Percentiles rank a stretch among this genome's conserved stretches.
Conservation (phyloP, 305 asterid genomes). For the Fraxinus velutina region DNA sequence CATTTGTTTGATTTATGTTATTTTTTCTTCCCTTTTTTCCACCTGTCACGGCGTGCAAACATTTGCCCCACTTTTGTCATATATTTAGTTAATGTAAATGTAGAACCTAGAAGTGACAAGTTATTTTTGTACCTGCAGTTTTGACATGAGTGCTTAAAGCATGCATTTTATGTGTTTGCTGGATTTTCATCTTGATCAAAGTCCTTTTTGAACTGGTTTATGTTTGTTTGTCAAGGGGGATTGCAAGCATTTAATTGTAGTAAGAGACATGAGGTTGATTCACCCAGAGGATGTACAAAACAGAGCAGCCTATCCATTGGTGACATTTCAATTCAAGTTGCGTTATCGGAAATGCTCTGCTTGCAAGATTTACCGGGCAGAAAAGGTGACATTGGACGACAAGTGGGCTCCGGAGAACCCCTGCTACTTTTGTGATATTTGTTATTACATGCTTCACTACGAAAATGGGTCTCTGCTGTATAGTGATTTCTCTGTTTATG, state of each 20-base stretch:
- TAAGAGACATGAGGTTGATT: slow-evolving; percentile 79
- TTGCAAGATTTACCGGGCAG: slow-evolving; percentile 78
- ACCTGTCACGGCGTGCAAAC: not conserved
- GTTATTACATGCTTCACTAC: slow-evolving; percentile 94
- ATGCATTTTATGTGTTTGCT: not conserved
- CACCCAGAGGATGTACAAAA: slow-evolving; percentile 80
- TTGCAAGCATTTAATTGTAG: slow-evolving; percentile 70
- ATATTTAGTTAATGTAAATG: not conserved
- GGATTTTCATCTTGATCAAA: not conserved
- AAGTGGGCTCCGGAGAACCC: slow-evolving; percentile 82
- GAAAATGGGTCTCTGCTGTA: slow-evolving; percentile 58
- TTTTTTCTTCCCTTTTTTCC: not conserved
- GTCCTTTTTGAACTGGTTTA: not conserved
- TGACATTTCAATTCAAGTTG: slow-evolving; percentile 46
- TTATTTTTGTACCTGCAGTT: not conserved
- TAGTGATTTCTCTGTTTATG: slow-evolving; percentile 64
- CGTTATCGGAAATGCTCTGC: slow-evolving; percentile 67
- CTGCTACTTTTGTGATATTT: slow-evolving; percentile 75
- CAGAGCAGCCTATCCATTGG: slow-evolving; percentile 69
- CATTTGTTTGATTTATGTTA: not conserved
- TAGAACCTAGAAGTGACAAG: not conserved
- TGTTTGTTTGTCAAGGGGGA: slow-evolving; percentile 53
- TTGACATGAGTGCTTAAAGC: not conserved
- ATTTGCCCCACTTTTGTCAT: not conserved
- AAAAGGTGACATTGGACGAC: slow-evolving; percentile 74